phyloP scores from a whole-genome alignment of 2,329 filamentous ascomycete genomes.

The Colletotrichum incanum region DNA sequence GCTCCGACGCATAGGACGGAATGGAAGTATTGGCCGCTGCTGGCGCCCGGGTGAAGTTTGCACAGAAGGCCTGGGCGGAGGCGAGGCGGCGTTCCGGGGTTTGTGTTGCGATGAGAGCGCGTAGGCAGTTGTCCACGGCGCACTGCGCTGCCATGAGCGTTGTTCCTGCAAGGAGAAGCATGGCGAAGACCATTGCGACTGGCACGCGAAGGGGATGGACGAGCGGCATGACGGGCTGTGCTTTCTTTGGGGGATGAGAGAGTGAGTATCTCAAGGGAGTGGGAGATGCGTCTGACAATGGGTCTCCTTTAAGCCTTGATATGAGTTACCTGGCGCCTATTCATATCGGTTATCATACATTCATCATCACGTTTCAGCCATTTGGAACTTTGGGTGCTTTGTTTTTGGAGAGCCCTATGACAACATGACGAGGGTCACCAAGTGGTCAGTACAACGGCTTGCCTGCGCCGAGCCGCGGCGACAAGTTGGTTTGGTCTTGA shows the following conservation, averaged over 20 bases:
- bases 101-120: conserved; percentile 52
- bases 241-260: neutral
- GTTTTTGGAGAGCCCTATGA: neutral
- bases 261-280: neutral
- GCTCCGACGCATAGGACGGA: neutral
- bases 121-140: conserved; percentile 55
- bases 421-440: too few species aligned
- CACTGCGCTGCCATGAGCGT: conserved; percentile 42
- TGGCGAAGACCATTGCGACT: too few species aligned
- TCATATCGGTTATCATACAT: neutral
- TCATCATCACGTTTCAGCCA: too few species aligned
- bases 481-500: too few species aligned
- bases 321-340: neutral
- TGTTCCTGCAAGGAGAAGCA: neutral
- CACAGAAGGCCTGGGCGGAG: conserved; percentile 45
- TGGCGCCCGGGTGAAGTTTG: neutral
- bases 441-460: too few species aligned
- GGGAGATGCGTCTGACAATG: neutral
- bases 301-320: neutral
- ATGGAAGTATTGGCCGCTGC: neutral
- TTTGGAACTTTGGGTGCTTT: neutral
- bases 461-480: too few species aligned
- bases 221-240: neutral
- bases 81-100: conserved; percentile 50
- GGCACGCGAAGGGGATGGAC: neutral